A percentile compares a stretch with the other conserved stretches of the same genome.
Conservation (phyloP, 2,329 filamentous ascomycete species). For the Podosphaera fusca region DNA sequence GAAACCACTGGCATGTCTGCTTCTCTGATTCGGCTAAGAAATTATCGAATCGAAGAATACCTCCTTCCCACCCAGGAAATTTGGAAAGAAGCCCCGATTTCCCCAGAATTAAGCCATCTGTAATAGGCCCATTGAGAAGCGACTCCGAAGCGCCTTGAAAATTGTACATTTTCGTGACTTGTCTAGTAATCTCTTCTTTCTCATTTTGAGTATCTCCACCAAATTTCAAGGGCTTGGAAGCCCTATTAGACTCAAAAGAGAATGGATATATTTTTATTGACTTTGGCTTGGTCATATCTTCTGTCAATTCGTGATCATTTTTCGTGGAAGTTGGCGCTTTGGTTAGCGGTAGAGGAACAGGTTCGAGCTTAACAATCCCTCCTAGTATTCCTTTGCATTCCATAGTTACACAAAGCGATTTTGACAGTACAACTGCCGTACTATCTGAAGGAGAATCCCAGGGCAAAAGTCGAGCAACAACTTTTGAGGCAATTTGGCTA, state of each 20-base stretch:
- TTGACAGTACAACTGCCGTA: conserved; percentile 58
- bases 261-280: conserved; percentile 68
- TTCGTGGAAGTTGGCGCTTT: conserved; percentile 4
- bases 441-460: conserved; percentile 81
- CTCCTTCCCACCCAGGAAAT: conserved; percentile 53
- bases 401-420: conserved; percentile 49
- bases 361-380: conserved; percentile 68
- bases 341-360: conserved; percentile 31
- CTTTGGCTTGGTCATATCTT: conserved; percentile 26
- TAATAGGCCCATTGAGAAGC: conserved; percentile 62
- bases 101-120: conserved; percentile 63
- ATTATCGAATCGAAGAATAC: conserved; percentile 57
- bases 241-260: conserved; percentile 28
- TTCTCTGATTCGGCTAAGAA: conserved; percentile 23
- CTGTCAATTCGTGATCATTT: conserved; percentile 28
- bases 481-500: conserved; percentile 34
- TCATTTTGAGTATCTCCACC: conserved; percentile 71
- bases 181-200: conserved; percentile 51
- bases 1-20: conserved; percentile 40
- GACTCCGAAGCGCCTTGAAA: conserved; percentile 29
- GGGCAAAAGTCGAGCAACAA: conserved; percentile 50
- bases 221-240: conserved; percentile 51
- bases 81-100: conserved; percentile 27
- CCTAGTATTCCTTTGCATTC: conserved; percentile 55
- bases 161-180: conserved; percentile 49